A percentile compares a stretch with the other conserved stretches of the same genome.
These are phyloP conservation scores for Auricularia sp. DNA, from an alignment of 768 basidiomycete genomes.

Conservation along the genomic window DNA sequence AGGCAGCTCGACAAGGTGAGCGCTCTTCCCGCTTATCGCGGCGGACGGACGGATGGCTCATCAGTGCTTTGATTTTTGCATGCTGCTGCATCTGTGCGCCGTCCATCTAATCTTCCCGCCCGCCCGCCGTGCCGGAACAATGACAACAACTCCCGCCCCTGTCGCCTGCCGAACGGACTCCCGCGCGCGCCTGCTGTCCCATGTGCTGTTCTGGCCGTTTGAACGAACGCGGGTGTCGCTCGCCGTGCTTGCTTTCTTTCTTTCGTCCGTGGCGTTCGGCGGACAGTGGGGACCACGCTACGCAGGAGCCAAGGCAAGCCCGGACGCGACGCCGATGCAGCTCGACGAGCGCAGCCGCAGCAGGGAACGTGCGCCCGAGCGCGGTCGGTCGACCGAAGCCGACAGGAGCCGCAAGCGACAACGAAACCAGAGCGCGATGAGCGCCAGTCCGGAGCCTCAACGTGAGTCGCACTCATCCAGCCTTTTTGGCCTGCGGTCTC, in stretches of 20 bases:
- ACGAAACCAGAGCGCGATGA: background rate
- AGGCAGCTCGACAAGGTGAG: conserved; percentile 75
- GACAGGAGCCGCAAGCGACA: background rate
- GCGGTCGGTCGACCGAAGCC: background rate
- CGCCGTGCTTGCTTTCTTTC: background rate
- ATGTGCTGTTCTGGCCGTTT: too few relatives aligned
- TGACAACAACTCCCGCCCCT: too few relatives aligned
- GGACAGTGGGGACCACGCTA: background rate
- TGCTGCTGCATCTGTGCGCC: background rate
- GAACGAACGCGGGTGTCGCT: background rate
- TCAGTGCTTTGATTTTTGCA: conserved; percentile 5
- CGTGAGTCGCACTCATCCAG: background rate
- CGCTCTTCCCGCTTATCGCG: background rate
- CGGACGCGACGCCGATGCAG: conserved; percentile 1
- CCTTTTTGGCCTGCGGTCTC: background rate
- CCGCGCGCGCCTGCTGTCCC: too few relatives aligned
- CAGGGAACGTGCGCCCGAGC: background rate
- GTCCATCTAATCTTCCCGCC: background rate
- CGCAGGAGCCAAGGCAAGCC: background rate
- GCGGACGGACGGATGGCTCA: background rate
- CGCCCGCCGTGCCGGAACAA: background rate
- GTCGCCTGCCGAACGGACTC: too few relatives aligned
- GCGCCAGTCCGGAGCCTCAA: background rate
- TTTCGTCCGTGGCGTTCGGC: background rate
- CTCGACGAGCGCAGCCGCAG: background rate